Evolutionary conservation across 1,139 yeast species (phyloP).

Genomic region (Geotrichum aggregatum): DNA sequence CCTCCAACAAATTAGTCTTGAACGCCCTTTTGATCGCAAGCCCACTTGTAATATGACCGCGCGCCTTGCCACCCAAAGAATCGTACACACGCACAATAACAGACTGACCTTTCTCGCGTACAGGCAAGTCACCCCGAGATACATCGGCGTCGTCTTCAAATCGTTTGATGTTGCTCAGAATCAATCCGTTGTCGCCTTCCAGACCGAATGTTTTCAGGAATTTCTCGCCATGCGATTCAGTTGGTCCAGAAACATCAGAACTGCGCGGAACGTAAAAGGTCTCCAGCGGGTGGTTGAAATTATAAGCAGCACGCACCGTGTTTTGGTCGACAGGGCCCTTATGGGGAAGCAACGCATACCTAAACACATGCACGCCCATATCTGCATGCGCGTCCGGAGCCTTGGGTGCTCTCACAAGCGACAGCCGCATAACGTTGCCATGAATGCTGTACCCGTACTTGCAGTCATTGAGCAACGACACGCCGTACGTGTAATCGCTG

Average conservation of each 20-base stretch:
- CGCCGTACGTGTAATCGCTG: slow-evolving; percentile 82
- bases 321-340: slow-evolving; percentile 56
- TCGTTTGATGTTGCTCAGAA: slow-evolving; percentile 76
- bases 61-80: slow-evolving; percentile 71
- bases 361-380: slow-evolving; percentile 81
- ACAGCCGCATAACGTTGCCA: slow-evolving; percentile 81
- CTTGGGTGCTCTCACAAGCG: slow-evolving; percentile 78
- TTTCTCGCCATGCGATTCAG: slow-evolving; percentile 22
- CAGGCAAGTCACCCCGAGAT: slow-evolving; percentile 41
- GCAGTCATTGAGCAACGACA: slow-evolving; percentile 74
- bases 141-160: slow-evolving; percentile 74
- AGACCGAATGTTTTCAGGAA: slow-evolving; percentile 33
- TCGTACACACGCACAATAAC: slow-evolving; percentile 77
- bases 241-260: slow-evolving; percentile 22
- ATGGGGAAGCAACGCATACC: slow-evolving; percentile 84
- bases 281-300: slow-evolving; percentile 62
- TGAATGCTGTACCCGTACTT: slow-evolving; percentile 91
- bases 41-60: slow-evolving; percentile 47
- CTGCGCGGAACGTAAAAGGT: slow-evolving; percentile 26
- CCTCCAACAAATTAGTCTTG: slow-evolving; percentile 70
- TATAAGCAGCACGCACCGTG: slow-evolving; percentile 71
- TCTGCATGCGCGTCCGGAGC: slow-evolving; percentile 92
- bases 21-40: slow-evolving; percentile 40
- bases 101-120: slow-evolving; percentile 40
- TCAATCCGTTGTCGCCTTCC: slow-evolving; percentile 53